Evolutionary conservation across 148 eudicot species (phyloP), one percentile per base, ranked within the genome.

Genomic region (Fagopyrum homotropicum): DNA sequence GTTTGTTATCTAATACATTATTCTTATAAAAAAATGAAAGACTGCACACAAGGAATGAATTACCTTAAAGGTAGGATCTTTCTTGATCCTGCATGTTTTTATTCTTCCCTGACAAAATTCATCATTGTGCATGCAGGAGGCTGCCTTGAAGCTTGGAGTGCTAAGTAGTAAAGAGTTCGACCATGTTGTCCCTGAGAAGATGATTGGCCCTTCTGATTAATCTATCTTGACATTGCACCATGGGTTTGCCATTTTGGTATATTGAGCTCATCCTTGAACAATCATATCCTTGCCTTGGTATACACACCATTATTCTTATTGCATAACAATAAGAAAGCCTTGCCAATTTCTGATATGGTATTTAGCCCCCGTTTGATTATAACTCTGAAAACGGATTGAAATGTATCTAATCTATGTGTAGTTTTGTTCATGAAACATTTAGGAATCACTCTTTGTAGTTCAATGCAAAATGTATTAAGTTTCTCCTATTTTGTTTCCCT

Each of bases 31-130:
- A n/a, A n/a, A n/a, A n/a, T n/a, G n/a, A n/a, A n/a, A 93, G 90
- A 91, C 84, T 75, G 98, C 98, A 69, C 98, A 93, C 87, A 93
- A 91, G 85, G 94, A 93, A 75, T 97, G 98, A 82, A 75, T 82
- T 29, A 93, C 94, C 30, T 78, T 93, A 78, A 91, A 89, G 98
- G 97, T 93, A 29, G 40, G 12, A 49, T 1, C 52, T 49, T 12
- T 49, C 52, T 49, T 49, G 12, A 7, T 6, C 2, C 52, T 29
- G 12, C 6, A 55, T 15, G 0, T 9, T 19, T 22, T 29, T 54
- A 6, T 54, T 54, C 59, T 14, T 47, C 16, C 55, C 54, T 72
- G 70, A 77, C 47, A 12, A 61, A 17, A 66, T 77, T 17, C 6
- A 64, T 29, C 73, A 63, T 17, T 46, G 15, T 22, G 26, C n/a